Conservation (phyloP, 331 rosid species). For the Rhamnella rubrinervis region DNA sequence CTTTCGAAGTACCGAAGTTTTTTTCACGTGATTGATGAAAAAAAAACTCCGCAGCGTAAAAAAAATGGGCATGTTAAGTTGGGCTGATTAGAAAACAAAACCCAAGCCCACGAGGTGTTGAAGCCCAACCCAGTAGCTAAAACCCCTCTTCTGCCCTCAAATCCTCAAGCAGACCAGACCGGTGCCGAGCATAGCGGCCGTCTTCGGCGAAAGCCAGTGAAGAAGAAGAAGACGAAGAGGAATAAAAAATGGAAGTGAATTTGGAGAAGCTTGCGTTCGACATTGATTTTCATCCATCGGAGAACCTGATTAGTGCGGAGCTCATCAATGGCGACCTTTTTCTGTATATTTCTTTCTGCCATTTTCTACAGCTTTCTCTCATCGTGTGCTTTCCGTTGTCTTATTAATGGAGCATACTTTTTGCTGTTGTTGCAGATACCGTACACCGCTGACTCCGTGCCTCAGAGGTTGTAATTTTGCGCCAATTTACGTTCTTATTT, state of each 20-base stretch:
- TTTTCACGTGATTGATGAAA: too few relatives aligned
- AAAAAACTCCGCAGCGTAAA: too few relatives aligned
- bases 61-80: too few relatives aligned
- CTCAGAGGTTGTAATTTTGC: constrained; percentile 43
- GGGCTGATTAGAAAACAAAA: too few relatives aligned
- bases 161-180: too few relatives aligned
- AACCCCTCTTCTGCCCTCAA: too few relatives aligned
- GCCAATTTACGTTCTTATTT: background rate
- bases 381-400: background rate
- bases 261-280: constrained; percentile 66
- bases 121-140: too few relatives aligned
- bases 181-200: too few relatives aligned
- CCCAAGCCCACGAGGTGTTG: too few relatives aligned
- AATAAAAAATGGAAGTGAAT: constrained; percentile 49
- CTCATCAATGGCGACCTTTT: constrained; percentile 67
- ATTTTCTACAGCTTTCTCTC: background rate
- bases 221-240: background rate
- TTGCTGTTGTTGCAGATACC: constrained; percentile 39
- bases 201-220: too few relatives aligned
- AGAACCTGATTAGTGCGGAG: constrained; percentile 54
- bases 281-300: constrained; percentile 76
- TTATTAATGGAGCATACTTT: background rate
- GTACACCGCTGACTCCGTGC: constrained; percentile 49
- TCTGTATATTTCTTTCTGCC: constrained; percentile 34
- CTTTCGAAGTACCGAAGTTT: too few relatives aligned